Conservation (phyloP, 2,329 filamentous ascomycete species). For the Aspergillus fischeri region DNA sequence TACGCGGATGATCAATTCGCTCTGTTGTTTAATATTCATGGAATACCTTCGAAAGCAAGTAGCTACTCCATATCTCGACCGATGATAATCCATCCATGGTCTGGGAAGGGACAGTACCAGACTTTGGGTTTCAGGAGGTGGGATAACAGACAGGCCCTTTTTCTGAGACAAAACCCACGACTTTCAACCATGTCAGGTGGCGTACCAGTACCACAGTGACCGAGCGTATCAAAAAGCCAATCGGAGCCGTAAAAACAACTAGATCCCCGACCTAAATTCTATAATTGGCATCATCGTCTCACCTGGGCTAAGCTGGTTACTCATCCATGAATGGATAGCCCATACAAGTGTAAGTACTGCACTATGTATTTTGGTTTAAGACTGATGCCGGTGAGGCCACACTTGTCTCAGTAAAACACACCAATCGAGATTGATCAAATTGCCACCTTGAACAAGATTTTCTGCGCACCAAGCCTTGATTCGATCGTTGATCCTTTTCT, state of each 20-base stretch:
- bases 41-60: background rate
- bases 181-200: slow-evolving; percentile 10
- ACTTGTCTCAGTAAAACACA: background rate
- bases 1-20: background rate
- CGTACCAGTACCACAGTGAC: slow-evolving; percentile 3
- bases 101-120: background rate
- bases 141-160: background rate
- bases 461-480: background rate
- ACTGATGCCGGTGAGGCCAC: background rate
- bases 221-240: slow-evolving; percentile 6
- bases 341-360: no score
- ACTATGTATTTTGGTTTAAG: no score
- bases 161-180: background rate
- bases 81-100: background rate
- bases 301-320: background rate
- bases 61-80: background rate
- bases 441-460: background rate
- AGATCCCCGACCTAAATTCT: slow-evolving; percentile 14
- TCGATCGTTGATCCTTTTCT: background rate
- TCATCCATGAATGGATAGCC: background rate
- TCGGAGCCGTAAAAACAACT: slow-evolving; percentile 2
- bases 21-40: background rate
- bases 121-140: background rate
- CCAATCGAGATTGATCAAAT: background rate
- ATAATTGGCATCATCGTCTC: slow-evolving; percentile 23